These are phyloP conservation scores for Aspergillus kassunensis DNA, from an alignment of 495 filamentous ascomycete genomes.

Conservation along the genomic window DNA sequence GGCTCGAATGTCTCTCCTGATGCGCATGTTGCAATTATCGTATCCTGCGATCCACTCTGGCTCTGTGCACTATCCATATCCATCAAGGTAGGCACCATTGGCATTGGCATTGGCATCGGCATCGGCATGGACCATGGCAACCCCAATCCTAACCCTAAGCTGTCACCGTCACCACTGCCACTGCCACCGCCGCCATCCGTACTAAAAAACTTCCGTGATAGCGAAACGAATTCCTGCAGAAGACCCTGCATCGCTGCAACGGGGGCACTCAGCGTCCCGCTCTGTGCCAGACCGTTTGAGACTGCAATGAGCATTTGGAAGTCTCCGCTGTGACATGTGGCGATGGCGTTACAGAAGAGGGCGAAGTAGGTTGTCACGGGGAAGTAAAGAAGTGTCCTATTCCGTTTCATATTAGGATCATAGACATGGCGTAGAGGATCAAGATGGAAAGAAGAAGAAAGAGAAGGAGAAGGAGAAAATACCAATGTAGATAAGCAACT, in stretches of 20 bases:
- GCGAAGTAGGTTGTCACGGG: slow-evolving; percentile 19
- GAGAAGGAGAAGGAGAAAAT: background rate
- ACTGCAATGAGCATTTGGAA: slow-evolving; percentile 18
- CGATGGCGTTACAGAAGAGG: slow-evolving; percentile 20
- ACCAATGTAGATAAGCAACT: slow-evolving; percentile 22
- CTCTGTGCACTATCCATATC: no score
- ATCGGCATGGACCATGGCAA: no score
- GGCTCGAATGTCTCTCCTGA: no score
- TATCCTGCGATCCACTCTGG: no score
- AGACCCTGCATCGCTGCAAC: slow-evolving; percentile 14
- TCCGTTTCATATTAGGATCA: background rate
- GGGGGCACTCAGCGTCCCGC: slow-evolving; percentile 13
- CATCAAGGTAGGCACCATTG: no score
- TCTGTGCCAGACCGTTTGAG: slow-evolving; percentile 11
- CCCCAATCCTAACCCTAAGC: no score
- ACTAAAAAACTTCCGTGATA: background rate
- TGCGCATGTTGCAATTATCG: no score
- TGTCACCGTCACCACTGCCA: background rate
- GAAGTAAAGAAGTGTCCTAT: slow-evolving; percentile 20
- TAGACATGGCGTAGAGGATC: no score
- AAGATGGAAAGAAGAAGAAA: background rate
- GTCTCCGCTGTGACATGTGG: slow-evolving; percentile 17
- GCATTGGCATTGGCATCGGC: no score
- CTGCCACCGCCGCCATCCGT: background rate
- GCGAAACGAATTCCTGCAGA: slow-evolving; percentile 14